Evolutionary conservation across 345 rosid genomes (phyloP).

Genomic region (Linum trigynum): DNA sequence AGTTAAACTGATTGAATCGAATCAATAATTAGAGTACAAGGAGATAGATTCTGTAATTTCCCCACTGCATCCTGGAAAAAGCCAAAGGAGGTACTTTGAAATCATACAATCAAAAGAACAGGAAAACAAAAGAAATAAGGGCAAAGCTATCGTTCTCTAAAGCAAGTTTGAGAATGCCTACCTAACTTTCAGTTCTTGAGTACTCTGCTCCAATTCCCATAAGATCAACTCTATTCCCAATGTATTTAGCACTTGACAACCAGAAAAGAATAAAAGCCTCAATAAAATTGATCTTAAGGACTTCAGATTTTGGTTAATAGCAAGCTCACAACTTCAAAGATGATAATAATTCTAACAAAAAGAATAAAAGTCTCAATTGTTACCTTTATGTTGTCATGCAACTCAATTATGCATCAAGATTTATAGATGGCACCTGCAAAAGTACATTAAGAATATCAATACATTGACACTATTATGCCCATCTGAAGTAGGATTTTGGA

Average conservation of each 20-base stretch:
- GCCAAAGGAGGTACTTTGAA: background rate
- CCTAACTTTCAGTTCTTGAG: slow-evolving; percentile 89
- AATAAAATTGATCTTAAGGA: no score
- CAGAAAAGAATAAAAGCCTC: background rate
- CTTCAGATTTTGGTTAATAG: background rate
- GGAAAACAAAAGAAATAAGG: background rate
- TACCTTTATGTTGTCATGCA: no score
- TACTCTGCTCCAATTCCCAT: slow-evolving; percentile 53
- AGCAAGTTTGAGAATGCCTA: slow-evolving; percentile 11
- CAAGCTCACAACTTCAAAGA: no score
- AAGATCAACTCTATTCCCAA: slow-evolving; percentile 80
- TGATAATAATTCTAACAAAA: no score
- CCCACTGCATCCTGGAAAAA: slow-evolving; percentile 57
- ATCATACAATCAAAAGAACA: background rate
- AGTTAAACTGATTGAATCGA: slow-evolving; percentile 88
- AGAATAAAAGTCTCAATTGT: no score
- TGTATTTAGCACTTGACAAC: slow-evolving; percentile 63
- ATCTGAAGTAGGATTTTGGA: no score
- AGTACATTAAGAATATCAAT: no score
- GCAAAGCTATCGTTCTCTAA: background rate
- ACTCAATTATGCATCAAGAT: no score
- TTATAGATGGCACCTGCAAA: no score
- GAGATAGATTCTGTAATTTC: slow-evolving; percentile 55
- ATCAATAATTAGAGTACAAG: slow-evolving; percentile 69
- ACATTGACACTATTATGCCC: no score